Evolutionary conservation across 176 grass and related monocot species (phyloP), one percentile per base, ranked within the genome.

Genomic region (Oryza coarctata): DNA sequence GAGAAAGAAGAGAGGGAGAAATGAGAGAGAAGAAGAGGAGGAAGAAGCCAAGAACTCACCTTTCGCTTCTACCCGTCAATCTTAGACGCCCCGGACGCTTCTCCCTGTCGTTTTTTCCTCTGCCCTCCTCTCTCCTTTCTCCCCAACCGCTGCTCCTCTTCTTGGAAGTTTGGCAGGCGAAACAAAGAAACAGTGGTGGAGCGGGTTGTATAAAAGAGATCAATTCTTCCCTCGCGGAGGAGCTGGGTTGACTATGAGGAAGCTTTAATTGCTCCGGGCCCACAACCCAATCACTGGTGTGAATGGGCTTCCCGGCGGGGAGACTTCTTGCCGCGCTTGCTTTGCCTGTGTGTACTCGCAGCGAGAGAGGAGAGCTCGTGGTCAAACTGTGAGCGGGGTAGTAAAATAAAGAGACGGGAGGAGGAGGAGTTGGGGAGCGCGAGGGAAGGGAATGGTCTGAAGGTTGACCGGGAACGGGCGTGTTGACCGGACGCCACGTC

Each of bases 81-180:
- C 31, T 36, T 36, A 49, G 28, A 55, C 50, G 18, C 38, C 39
- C 38, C 39, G 20, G 62, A 70, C 10, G 72, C 52, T 87, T 79
- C 64, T 30, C 36, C 50, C 71, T 20, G 50, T 81, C 62, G 69
- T 28, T 38, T 27, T 22, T 62, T 55, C 50, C 32, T 64, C 75
- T 12, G 64, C 52, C 31, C 71, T 65, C 76, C 55, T 27, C 41
- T 26, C 17, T 62, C 13, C 64, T 64, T 33, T 9, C 70, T 47
- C 69, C 82, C 39, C 13, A 23, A 17, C 63, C 27, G 30, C 39
- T 26, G 10, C 39, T 71, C 73, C 36, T 4, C 67, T 73, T 62
- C 79, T 50, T 3, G 79, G 74, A 90, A 78, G 83, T 82, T 90
- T 35, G 62, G 36, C 32, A 39, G 65, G 79, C 69, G 35, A 71